Percentiles rank a stretch among this genome's conserved stretches.
Conservation (phyloP, 2,329 filamentous ascomycete genomes). For the Cytospora chrysosperma region DNA sequence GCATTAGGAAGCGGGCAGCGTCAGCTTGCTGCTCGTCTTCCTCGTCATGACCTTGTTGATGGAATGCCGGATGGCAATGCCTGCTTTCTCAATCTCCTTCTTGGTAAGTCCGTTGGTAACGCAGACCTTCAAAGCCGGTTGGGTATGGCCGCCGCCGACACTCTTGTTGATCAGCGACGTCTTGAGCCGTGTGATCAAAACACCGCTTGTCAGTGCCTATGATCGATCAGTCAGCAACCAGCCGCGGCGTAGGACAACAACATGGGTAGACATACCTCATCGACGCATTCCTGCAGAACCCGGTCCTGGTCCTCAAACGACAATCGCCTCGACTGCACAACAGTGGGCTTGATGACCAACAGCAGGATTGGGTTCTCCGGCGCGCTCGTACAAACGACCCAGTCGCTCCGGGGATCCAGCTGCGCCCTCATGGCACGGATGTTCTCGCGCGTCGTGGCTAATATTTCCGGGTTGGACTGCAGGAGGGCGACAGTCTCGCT, state of each 20-base stretch:
- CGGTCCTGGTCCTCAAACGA: constrained; percentile 76
- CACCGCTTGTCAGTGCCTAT: constrained; percentile 79
- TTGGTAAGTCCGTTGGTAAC: constrained; percentile 83
- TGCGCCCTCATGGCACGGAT: constrained; percentile 82
- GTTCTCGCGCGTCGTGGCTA: constrained; percentile 78
- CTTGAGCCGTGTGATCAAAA: constrained; percentile 86
- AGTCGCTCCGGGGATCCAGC: constrained; percentile 89
- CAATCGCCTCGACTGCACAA: constrained; percentile 69
- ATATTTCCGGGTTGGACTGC: constrained; percentile 81
- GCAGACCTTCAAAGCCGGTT: constrained; percentile 86
- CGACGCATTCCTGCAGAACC: constrained; percentile 86
- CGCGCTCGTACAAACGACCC: constrained; percentile 79
- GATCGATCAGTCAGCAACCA: constrained; percentile 19
- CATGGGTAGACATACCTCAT: constrained; percentile 67
- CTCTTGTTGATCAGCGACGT: constrained; percentile 65
- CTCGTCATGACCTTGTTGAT: constrained; percentile 86
- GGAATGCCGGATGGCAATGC: constrained; percentile 81
- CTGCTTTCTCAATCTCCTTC: constrained; percentile 95
- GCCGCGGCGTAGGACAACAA: constrained; percentile 1
- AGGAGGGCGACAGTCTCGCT: constrained; percentile 86
- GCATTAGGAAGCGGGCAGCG: constrained; percentile 30
- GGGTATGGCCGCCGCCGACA: constrained; percentile 65
- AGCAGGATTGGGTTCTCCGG: constrained; percentile 86
- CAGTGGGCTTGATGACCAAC: constrained; percentile 78
- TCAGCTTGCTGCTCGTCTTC: constrained; percentile 52